A percentile compares a stretch with the other conserved stretches of the same genome.
Conservation (phyloP, 805 yeast species). For the Saccharomycopsis fermentans region DNA sequence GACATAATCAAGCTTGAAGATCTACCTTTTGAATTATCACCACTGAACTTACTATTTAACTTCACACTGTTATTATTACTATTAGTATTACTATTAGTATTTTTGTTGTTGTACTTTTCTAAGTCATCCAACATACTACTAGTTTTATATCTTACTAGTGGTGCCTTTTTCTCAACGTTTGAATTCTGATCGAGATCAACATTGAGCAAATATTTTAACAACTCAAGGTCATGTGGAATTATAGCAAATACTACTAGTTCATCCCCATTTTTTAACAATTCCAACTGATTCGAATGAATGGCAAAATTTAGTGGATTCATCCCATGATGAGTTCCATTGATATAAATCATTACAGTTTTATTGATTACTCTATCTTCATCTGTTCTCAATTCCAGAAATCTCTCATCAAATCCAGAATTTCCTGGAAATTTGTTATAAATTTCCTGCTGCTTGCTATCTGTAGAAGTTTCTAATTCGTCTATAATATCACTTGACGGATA, state of each 20-base stretch:
- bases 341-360: constrained; percentile 44
- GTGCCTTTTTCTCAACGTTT: background rate
- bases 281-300: constrained; percentile 24
- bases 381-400: background rate
- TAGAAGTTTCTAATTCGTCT: background rate
- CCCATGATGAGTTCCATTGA: constrained; percentile 64
- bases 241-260: constrained; percentile 51
- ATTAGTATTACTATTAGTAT: background rate
- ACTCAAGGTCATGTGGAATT: constrained; percentile 25
- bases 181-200: background rate
- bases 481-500: constrained; percentile 7
- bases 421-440: background rate
- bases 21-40: background rate
- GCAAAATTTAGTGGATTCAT: constrained; percentile 75
- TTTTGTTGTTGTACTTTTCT: constrained; percentile 2
- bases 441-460: background rate
- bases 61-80: background rate
- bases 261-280: constrained; percentile 52
- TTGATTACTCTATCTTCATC: constrained; percentile 5
- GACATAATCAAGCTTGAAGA: background rate
- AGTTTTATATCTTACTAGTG: constrained; percentile 13
- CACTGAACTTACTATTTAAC: background rate
- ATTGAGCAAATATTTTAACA: background rate
- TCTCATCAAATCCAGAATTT: background rate
- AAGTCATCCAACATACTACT: constrained; percentile 18